Percentiles rank a stretch among this genome's conserved stretches.
phyloP scores from a whole-genome alignment of 176 grass and related monocot genomes.

The Oryza glaberrima region DNA sequence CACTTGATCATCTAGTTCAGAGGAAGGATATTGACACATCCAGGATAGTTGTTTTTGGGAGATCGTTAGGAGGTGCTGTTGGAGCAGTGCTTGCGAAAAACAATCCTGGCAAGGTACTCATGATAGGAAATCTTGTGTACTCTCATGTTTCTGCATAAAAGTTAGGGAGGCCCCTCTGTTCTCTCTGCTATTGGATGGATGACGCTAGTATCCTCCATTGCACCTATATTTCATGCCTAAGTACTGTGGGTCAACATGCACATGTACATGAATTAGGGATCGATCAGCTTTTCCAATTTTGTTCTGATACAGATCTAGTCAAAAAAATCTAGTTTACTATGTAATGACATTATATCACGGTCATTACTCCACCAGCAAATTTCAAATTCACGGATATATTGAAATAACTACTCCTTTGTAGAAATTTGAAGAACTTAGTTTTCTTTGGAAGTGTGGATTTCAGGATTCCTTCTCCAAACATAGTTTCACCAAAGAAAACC shows the following conservation, averaged over 20 bases:
- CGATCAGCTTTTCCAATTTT: slow-evolving; percentile 23
- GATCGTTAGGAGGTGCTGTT: slow-evolving; percentile 99
- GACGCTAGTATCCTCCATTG: slow-evolving; percentile 7
- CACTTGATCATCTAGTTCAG: slow-evolving; percentile 91
- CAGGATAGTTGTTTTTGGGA: slow-evolving; percentile 91
- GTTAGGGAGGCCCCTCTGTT: slow-evolving; percentile 24
- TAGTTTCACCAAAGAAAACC: not conserved
- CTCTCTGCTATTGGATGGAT: slow-evolving; percentile 13
- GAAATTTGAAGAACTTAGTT: not conserved
- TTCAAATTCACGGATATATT: slow-evolving; percentile 6
- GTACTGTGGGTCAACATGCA: slow-evolving; percentile 9
- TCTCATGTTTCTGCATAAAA: slow-evolving; percentile 25
- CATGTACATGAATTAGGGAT: not conserved
- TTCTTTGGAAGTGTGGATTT: not conserved
- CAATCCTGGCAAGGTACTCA: slow-evolving; percentile 92
- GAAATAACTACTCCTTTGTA: not conserved
- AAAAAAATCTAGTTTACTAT: not conserved
- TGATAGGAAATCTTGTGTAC: slow-evolving; percentile 10
- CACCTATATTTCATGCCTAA: slow-evolving; percentile 8
- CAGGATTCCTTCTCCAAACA: not conserved
- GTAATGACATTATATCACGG: not conserved
- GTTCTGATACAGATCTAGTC: not conserved
- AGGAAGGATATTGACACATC: slow-evolving; percentile 95
- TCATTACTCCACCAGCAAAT: not conserved
- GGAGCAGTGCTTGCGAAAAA: slow-evolving; percentile 89